Evolutionary conservation across 148 eudicot species (phyloP).

Genomic region (Dysphania ambrosioides): DNA sequence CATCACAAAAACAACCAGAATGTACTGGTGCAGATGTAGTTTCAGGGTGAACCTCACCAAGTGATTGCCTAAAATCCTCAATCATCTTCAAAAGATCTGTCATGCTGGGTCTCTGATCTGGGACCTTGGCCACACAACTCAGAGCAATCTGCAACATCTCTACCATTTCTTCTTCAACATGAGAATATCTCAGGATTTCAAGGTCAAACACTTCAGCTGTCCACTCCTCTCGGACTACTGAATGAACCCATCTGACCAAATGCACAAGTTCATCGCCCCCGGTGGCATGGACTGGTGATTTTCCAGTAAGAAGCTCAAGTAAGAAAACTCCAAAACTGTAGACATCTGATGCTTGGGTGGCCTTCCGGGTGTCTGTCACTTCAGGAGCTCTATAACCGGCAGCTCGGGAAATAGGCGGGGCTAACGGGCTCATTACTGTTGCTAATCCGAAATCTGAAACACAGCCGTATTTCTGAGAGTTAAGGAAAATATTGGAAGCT

Average conservation of each 20-base stretch:
- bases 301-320: constrained; percentile 79
- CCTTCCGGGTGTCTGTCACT: constrained; percentile 66
- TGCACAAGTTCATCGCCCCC: constrained; percentile 64
- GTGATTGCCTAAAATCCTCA: constrained; percentile 45
- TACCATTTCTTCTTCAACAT: constrained; percentile 82
- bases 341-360: constrained; percentile 72
- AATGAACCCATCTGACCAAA: constrained; percentile 78
- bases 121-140: constrained; percentile 57
- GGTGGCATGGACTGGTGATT: constrained; percentile 57
- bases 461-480: constrained; percentile 50
- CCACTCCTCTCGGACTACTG: constrained; percentile 80
- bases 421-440: constrained; percentile 58
- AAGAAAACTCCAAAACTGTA: constrained; percentile 85
- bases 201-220: constrained; percentile 77
- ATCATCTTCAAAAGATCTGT: constrained; percentile 59
- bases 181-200: constrained; percentile 63
- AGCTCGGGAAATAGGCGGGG: constrained; percentile 72
- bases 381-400: constrained; percentile 91
- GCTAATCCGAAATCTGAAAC: constrained; percentile 76
- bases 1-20: constrained; percentile 18
- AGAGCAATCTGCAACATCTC: constrained; percentile 79
- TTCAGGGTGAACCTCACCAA: constrained; percentile 35
- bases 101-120: constrained; percentile 79
- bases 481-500: constrained; percentile 79
- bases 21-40: constrained; percentile 19